Evolutionary conservation across 305 asterid genomes (phyloP).

Genomic region (Ajuga reptans): DNA sequence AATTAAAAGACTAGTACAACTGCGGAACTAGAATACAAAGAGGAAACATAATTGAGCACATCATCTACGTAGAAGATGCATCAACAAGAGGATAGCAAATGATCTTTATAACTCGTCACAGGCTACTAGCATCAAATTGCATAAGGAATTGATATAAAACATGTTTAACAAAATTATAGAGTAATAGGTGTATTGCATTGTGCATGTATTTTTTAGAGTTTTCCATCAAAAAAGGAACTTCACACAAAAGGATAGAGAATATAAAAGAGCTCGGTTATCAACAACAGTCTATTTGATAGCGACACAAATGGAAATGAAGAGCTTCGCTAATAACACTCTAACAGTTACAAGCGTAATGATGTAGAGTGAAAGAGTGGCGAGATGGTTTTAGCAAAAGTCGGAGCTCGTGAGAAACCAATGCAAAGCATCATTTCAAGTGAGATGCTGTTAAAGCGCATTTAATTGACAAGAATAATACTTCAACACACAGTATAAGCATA

Average conservation of each 20-base stretch:
- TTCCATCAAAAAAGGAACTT: background rate
- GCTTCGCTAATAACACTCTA: background rate
- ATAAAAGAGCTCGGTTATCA: background rate
- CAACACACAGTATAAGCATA: background rate
- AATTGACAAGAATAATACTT: background rate
- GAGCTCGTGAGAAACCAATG: background rate
- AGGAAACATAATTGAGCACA: background rate
- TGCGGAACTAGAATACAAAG: no score
- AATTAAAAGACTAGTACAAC: conserved; percentile 1
- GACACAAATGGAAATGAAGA: background rate
- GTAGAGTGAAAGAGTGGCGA: background rate
- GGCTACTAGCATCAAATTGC: conserved; percentile 10
- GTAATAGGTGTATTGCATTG: background rate
- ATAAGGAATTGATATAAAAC: background rate
- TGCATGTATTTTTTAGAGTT: conserved; percentile 2
- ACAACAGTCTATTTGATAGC: background rate
- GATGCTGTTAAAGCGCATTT: background rate
- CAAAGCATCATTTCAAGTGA: background rate
- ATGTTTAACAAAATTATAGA: background rate
- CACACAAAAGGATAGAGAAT: background rate
- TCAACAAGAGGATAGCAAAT: background rate
- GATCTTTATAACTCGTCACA: background rate
- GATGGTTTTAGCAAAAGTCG: background rate
- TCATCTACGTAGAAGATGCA: conserved; percentile 14
- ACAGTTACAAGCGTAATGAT: background rate